Percentiles rank a stretch among this genome's conserved stretches.
Evolutionary conservation across 2,329 filamentous ascomycete genomes (phyloP).

Genomic region (Periglandula ipomoeae): DNA sequence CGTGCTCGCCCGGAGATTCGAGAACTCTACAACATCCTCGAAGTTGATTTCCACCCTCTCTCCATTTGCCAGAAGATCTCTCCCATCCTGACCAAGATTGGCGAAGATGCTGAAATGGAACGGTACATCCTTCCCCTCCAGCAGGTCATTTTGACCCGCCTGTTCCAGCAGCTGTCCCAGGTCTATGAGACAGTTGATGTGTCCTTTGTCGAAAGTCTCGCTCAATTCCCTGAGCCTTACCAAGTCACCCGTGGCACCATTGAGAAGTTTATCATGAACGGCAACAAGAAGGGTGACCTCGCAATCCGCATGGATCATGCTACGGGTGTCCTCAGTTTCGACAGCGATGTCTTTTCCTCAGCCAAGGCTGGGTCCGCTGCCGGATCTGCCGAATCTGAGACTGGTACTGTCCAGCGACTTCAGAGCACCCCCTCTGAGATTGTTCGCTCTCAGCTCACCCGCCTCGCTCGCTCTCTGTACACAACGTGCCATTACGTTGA

Average conservation of each 20-base stretch:
- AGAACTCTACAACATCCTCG: slow-evolving; percentile 95
- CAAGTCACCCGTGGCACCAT: slow-evolving; percentile 84
- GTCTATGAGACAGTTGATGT: slow-evolving; percentile 98
- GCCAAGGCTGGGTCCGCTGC: slow-evolving; percentile 79
- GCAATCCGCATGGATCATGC: slow-evolving; percentile 95
- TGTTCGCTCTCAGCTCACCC: slow-evolving; percentile 86
- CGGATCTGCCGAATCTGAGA: slow-evolving; percentile 80
- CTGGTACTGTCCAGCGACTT: slow-evolving; percentile 79
- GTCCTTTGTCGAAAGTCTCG: slow-evolving; percentile 84
- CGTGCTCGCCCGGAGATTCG: slow-evolving; percentile 90
- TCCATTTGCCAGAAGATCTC: slow-evolving; percentile 99
- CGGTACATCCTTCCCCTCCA: slow-evolving; percentile 93
- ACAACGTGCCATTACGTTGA: slow-evolving; percentile 96
- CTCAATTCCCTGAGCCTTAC: slow-evolving; percentile 93
- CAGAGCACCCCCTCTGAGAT: slow-evolving; percentile 98
- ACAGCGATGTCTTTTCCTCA: slow-evolving; percentile 96
- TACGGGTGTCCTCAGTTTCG: slow-evolving; percentile 90
- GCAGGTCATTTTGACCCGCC: slow-evolving; percentile 94
- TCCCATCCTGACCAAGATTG: slow-evolving; percentile 88
- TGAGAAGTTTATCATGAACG: slow-evolving; percentile 99
- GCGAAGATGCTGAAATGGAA: slow-evolving; percentile 89
- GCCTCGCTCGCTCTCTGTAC: slow-evolving; percentile 83
- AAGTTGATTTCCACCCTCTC: slow-evolving; percentile 97
- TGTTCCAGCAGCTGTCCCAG: slow-evolving; percentile 98
- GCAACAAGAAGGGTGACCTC: slow-evolving; percentile 98